These are phyloP conservation scores for Marsdenia floribunda DNA, from an alignment of 257 asterid genomes.

Conservation along the genomic window DNA sequence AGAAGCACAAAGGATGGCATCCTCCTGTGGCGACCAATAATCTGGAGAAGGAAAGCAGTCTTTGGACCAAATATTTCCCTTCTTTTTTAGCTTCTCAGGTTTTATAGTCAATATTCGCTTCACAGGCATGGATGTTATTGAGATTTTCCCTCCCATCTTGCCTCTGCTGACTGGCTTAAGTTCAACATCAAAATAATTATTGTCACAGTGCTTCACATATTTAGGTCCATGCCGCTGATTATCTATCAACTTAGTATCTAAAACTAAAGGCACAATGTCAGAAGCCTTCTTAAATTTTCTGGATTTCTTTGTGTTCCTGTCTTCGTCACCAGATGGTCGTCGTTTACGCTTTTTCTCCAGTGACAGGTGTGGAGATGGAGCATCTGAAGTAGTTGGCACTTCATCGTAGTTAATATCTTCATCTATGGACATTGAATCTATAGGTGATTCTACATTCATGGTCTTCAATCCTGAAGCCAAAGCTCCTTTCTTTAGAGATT, in stretches of 20 bases:
- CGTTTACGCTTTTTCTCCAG: conserved; percentile 59
- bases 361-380: conserved; percentile 52
- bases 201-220: conserved; percentile 40
- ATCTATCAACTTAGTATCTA: conserved; percentile 37
- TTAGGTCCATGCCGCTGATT: conserved; percentile 48
- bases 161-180: conserved; percentile 50
- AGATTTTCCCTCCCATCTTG: conserved; percentile 63
- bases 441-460: conserved; percentile 52
- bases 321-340: conserved; percentile 53
- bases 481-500: conserved; percentile 85
- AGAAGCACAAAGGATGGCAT: conserved; percentile 70
- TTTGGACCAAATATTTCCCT: conserved; percentile 53
- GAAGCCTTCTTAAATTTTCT: conserved; percentile 54
- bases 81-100: conserved; percentile 72
- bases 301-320: conserved; percentile 52
- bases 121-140: conserved; percentile 57
- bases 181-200: conserved; percentile 46
- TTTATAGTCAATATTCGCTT: conserved; percentile 65
- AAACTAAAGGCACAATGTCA: conserved; percentile 26
- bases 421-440: conserved; percentile 57
- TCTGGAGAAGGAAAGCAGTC: conserved; percentile 74
- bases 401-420: conserved; percentile 57
- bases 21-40: conserved; percentile 82
- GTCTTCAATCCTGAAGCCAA: conserved; percentile 52
- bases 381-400: conserved; percentile 49